These are phyloP conservation scores for Chalciporus piperatus DNA, from an alignment of 768 basidiomycete genomes.

Conservation along the genomic window DNA sequence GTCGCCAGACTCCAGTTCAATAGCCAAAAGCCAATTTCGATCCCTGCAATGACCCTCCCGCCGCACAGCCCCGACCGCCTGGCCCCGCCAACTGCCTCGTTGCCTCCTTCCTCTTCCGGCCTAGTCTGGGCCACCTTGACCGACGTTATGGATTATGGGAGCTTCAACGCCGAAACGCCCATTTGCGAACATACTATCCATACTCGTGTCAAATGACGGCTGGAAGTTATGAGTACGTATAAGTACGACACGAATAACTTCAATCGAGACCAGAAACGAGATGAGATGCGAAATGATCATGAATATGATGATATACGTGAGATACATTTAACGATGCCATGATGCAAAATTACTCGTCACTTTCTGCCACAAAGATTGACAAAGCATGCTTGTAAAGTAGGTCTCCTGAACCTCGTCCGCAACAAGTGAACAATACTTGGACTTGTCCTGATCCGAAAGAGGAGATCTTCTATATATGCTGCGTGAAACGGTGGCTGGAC, in stretches of 20 bases:
- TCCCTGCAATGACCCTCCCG: background rate
- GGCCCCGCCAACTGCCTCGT: constrained; percentile 1
- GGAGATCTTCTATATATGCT: constrained; percentile 8
- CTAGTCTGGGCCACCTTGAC: constrained; percentile 1
- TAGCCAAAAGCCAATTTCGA: constrained; percentile 8
- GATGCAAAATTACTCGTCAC: background rate
- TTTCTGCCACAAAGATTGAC: background rate
- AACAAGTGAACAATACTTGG: background rate
- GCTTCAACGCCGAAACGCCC: constrained; percentile 2
- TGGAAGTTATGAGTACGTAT: constrained; percentile 19
- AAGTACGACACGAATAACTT: constrained; percentile 15
- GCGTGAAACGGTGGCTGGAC: constrained; percentile 10
- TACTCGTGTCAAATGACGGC: constrained; percentile 21
- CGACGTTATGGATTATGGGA: constrained; percentile 3
- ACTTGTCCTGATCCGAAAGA: constrained; percentile 1
- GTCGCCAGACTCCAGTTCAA: background rate
- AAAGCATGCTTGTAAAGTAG: background rate
- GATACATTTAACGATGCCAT: constrained; percentile 23
- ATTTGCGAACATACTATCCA: background rate
- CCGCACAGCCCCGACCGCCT: no score
- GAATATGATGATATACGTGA: constrained; percentile 22
- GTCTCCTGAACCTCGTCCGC: background rate
- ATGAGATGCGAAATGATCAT: constrained; percentile 21
- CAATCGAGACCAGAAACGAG: constrained; percentile 14
- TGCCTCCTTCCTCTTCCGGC: constrained; percentile 13